These are phyloP conservation scores for Penicillium coprophilum DNA, from an alignment of 495 filamentous ascomycete species.

Conservation along the genomic window DNA sequence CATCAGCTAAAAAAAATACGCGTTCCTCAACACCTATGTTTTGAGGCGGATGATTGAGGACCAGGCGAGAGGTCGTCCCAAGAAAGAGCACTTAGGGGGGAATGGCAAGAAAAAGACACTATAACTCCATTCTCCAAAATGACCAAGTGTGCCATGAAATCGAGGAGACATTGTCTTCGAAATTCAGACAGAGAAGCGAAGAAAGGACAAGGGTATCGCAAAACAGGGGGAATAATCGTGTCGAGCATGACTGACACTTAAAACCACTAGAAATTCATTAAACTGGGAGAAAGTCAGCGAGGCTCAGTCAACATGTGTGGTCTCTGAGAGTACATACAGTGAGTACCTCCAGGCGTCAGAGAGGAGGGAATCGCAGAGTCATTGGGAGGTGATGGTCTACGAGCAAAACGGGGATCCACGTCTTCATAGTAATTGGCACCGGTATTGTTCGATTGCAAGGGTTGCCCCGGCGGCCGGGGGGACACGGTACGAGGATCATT, in stretches of 20 bases:
- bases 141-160: conserved; percentile 19
- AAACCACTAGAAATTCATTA: conserved; percentile 16
- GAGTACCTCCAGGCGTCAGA: conserved; percentile 36
- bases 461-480: conserved; percentile 14
- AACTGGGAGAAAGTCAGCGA: conserved; percentile 15
- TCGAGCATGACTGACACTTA: conserved; percentile 6
- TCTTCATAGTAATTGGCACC: conserved; percentile 80
- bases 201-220: conserved; percentile 28
- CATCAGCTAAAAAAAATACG: background rate
- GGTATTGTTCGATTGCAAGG: conserved; percentile 7
- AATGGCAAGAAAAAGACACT: conserved; percentile 9
- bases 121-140: conserved; percentile 25
- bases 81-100: background rate
- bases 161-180: conserved; percentile 14
- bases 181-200: conserved; percentile 18
- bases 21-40: background rate
- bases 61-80: background rate
- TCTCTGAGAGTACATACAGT: conserved; percentile 29
- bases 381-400: conserved; percentile 34
- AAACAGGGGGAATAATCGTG: conserved; percentile 11
- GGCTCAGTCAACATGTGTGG: background rate
- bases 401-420: conserved; percentile 82
- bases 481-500: conserved; percentile 23
- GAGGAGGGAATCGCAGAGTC: conserved; percentile 30
- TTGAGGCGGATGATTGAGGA: conserved; percentile 1